Conservation (phyloP, 2,329 filamentous ascomycete species). For the Malbranchea zuffiana region DNA sequence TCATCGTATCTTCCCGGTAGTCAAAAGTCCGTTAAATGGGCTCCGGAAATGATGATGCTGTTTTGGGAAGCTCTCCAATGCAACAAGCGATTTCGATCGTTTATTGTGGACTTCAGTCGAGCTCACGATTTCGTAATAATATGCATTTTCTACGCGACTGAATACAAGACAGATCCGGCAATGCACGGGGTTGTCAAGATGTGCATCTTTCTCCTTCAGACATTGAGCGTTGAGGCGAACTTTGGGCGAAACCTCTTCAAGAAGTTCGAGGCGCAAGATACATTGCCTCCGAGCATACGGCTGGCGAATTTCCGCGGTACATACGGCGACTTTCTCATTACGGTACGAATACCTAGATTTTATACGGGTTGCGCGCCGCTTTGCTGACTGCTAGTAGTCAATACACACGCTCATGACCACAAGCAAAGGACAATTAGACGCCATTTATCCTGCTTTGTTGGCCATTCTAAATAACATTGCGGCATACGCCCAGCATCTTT, state of each 20-base stretch:
- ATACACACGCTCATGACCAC: slow-evolving; percentile 85
- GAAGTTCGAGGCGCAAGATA: slow-evolving; percentile 77
- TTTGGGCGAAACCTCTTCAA: slow-evolving; percentile 88
- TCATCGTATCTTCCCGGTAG: slow-evolving; percentile 78
- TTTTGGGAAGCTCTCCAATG: slow-evolving; percentile 97
- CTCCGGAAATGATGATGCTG: slow-evolving; percentile 89
- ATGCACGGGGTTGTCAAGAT: slow-evolving; percentile 90
- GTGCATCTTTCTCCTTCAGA: slow-evolving; percentile 95
- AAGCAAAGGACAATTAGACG: slow-evolving; percentile 79
- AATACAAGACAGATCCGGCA: slow-evolving; percentile 72
- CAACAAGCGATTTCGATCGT: slow-evolving; percentile 92
- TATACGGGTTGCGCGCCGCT: neutral
- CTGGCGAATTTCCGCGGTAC: slow-evolving; percentile 76
- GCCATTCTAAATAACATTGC: slow-evolving; percentile 91
- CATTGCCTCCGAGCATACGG: slow-evolving; percentile 67
- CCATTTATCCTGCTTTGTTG: slow-evolving; percentile 82
- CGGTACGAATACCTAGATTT: slow-evolving; percentile 44
- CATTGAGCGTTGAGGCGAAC: slow-evolving; percentile 80
- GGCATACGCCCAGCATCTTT: slow-evolving; percentile 69
- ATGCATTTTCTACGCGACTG: slow-evolving; percentile 82
- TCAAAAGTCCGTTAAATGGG: slow-evolving; percentile 70
- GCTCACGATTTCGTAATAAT: slow-evolving; percentile 88
- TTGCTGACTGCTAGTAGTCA: slow-evolving; percentile 46
- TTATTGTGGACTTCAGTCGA: slow-evolving; percentile 90
- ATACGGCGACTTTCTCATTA: slow-evolving; percentile 89